Evolutionary conservation across 345 rosid genomes (phyloP).

Genomic region (Lenwebbia sp.): DNA sequence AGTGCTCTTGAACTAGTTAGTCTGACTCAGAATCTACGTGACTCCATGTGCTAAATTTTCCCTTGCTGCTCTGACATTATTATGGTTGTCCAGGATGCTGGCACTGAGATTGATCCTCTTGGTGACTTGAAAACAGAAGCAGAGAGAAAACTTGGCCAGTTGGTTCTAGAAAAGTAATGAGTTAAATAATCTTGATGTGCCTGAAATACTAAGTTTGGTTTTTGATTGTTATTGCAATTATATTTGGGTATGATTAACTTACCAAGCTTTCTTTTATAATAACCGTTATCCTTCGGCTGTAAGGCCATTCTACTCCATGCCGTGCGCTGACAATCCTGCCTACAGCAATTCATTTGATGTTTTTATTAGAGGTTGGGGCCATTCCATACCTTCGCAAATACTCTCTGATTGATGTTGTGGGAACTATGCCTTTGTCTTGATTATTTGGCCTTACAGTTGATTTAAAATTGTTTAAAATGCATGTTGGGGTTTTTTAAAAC

Average conservation of each 20-base stretch:
- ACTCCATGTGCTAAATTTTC: neutral
- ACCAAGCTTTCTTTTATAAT: constrained; percentile 14
- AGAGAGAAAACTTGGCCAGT: constrained; percentile 84
- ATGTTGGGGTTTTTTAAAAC: neutral
- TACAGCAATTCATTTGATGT: constrained; percentile 93
- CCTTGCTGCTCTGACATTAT: constrained; percentile 4
- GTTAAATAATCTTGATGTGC: neutral
- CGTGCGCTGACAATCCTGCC: constrained; percentile 53
- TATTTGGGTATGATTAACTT: neutral
- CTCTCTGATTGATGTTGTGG: neutral
- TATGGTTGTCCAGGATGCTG: too few species aligned
- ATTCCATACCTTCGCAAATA: neutral
- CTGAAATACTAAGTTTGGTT: neutral
- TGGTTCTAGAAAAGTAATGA: constrained; percentile 64
- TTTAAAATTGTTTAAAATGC: neutral
- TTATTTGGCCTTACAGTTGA: neutral
- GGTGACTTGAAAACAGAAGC: constrained; percentile 82
- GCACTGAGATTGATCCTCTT: constrained; percentile 73
- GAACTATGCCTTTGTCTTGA: neutral
- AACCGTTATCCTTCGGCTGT: constrained; percentile 44
- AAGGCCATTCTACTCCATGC: constrained; percentile 97
- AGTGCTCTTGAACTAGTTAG: neutral
- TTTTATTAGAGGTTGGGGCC: constrained; percentile 61
- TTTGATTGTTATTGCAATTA: neutral
- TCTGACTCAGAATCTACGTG: neutral